Conservation (phyloP, 73 alveolate genomes). For the Paramecium pentaurelia region DNA sequence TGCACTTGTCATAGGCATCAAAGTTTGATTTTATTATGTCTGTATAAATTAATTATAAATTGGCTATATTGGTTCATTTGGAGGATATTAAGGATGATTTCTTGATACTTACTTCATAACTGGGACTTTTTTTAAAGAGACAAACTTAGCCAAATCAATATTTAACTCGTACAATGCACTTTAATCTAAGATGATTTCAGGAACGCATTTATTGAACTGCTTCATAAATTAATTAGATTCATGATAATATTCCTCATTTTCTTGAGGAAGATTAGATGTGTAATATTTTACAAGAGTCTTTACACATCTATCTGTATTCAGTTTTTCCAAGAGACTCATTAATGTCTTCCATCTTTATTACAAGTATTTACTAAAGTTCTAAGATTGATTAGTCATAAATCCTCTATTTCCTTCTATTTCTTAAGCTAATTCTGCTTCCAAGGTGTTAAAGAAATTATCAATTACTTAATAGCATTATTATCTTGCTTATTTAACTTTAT, state of each 20-base stretch:
- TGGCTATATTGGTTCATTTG: not conserved
- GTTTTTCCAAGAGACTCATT: not conserved
- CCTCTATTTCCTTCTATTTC: conserved; percentile 1
- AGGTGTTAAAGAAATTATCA: conserved; percentile 29
- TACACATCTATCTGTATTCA: conserved; percentile 30
- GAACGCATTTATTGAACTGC: not conserved
- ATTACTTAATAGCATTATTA: not conserved
- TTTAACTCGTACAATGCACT: conserved; percentile 21
- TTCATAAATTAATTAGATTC: conserved; percentile 34
- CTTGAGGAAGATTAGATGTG: not conserved
- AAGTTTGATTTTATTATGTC: not conserved
- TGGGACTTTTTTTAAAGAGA: not conserved
- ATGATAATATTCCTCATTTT: conserved; percentile 37
- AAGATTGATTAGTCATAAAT: not conserved
- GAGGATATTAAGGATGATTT: not conserved
- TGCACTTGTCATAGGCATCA: not conserved
- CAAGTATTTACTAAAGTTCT: not conserved
- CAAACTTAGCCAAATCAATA: conserved; percentile 27
- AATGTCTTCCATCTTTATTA: conserved; percentile 18
- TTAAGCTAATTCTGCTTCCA: conserved; percentile 17
- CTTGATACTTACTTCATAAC: not conserved
- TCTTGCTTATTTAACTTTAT: conserved; percentile 31
- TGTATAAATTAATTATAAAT: not conserved
- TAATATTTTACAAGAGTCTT: conserved; percentile 11
- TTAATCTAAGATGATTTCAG: conserved; percentile 27